A percentile compares a stretch with the other conserved stretches of the same genome.
Conservation (phyloP, 257 asterid species). For the Solanum piurae region DNA sequence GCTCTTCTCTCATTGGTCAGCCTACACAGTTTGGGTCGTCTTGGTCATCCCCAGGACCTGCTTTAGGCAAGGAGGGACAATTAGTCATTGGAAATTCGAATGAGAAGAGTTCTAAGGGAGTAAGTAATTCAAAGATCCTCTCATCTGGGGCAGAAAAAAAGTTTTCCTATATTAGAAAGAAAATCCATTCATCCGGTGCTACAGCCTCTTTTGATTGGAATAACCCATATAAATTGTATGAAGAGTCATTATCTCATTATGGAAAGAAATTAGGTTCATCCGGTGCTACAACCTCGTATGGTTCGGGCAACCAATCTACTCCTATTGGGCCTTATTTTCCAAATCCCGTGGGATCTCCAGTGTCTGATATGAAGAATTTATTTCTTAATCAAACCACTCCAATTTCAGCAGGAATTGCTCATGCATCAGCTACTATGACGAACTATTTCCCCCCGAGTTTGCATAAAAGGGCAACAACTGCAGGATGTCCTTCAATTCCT, state of each 20-base stretch:
- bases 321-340: not conserved
- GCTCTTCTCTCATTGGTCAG: conserved; percentile 5
- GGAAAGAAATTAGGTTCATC: conserved; percentile 7
- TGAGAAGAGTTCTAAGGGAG: conserved; percentile 6
- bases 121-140: conserved; percentile 4
- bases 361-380: conserved; percentile 15
- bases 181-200: not conserved
- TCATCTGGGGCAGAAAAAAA: not conserved
- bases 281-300: not conserved
- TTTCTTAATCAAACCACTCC: conserved; percentile 6
- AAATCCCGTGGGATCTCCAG: conserved; percentile 5
- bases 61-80: conserved; percentile 11
- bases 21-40: conserved; percentile 13
- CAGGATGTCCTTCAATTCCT: conserved; percentile 17
- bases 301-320: conserved; percentile 1
- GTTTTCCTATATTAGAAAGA: conserved; percentile 14
- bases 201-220: not conserved
- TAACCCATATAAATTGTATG: not conserved
- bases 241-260: not conserved
- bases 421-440: conserved; percentile 6
- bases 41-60: conserved; percentile 8
- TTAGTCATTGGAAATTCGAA: conserved; percentile 10
- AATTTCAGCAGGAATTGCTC: not conserved
- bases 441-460: conserved; percentile 8
- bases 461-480: conserved; percentile 12